Percentiles rank a stretch among this genome's conserved stretches.
Conservation (phyloP, 2,329 filamentous ascomycete genomes). For the Fusarium verrucosum region DNA sequence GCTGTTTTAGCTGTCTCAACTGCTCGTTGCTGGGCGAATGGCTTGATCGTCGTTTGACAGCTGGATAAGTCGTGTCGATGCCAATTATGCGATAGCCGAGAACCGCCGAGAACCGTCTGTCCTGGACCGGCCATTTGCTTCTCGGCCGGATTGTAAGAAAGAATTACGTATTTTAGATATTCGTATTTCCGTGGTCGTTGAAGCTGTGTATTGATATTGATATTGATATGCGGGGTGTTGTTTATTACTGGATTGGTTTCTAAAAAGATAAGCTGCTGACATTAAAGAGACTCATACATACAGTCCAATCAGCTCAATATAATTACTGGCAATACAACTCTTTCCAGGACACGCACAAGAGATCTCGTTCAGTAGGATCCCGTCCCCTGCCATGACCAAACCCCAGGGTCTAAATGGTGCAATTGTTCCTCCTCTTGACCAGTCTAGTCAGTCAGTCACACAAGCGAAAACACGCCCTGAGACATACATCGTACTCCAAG, state of each 20-base stretch:
- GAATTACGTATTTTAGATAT: constrained; percentile 2
- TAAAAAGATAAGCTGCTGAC: neutral
- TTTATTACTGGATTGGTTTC: no score
- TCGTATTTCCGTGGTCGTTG: neutral
- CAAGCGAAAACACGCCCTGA: constrained; percentile 8
- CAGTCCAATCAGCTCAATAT: neutral
- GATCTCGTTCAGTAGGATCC: neutral
- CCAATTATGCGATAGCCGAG: constrained; percentile 24
- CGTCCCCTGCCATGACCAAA: constrained; percentile 8
- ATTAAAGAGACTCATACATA: neutral
- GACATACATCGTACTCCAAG: neutral
- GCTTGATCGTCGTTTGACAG: constrained; percentile 19
- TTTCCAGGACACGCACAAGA: neutral
- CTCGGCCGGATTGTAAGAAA: neutral
- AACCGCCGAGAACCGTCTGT: constrained; percentile 27
- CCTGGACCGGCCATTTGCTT: neutral
- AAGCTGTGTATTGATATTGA: neutral
- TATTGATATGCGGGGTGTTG: constrained; percentile 18
- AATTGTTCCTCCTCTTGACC: constrained; percentile 1
- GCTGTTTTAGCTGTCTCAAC: constrained; percentile 17
- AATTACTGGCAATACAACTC: neutral
- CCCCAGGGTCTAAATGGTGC: constrained; percentile 8
- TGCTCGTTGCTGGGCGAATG: neutral
- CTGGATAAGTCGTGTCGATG: neutral
- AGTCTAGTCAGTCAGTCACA: no score